These are phyloP conservation scores for Hyaloscypha bicolor DNA, from an alignment of 495 filamentous ascomycete species.

Conservation along the genomic window DNA sequence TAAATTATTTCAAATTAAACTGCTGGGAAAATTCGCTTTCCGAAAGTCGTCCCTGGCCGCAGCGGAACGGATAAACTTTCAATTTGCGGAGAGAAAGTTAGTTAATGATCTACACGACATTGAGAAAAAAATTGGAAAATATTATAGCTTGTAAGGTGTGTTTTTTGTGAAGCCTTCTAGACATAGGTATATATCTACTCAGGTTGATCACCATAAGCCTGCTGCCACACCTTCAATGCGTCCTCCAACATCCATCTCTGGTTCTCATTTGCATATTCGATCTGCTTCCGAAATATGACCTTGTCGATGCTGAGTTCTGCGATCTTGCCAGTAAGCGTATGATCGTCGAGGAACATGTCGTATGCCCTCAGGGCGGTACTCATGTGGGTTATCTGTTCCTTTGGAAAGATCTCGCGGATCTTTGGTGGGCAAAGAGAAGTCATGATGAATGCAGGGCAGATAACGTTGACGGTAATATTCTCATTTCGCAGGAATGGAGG, in stretches of 20 bases:
- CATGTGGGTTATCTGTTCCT: conserved; percentile 46
- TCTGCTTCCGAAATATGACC: conserved; percentile 28
- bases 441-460: conserved; percentile 42
- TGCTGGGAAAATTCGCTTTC: too few relatives aligned
- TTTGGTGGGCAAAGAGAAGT: conserved; percentile 40
- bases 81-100: too few relatives aligned
- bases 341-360: conserved; percentile 35
- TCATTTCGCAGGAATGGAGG: conserved; percentile 29
- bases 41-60: too few relatives aligned
- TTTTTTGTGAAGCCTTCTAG: too few relatives aligned
- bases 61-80: too few relatives aligned
- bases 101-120: too few relatives aligned
- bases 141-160: too few relatives aligned
- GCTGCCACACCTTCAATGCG: not conserved
- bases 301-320: conserved; percentile 29
- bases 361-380: conserved; percentile 38
- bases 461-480: conserved; percentile 42
- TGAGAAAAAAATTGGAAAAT: too few relatives aligned
- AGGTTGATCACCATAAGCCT: not conserved
- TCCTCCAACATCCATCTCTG: conserved; percentile 9
- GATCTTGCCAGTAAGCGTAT: conserved; percentile 26
- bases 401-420: conserved; percentile 37
- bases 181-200: too few relatives aligned
- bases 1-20: too few relatives aligned
- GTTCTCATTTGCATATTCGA: conserved; percentile 22